Conservation (phyloP, 495 filamentous ascomycete genomes). For the Apodospora peruviana region DNA sequence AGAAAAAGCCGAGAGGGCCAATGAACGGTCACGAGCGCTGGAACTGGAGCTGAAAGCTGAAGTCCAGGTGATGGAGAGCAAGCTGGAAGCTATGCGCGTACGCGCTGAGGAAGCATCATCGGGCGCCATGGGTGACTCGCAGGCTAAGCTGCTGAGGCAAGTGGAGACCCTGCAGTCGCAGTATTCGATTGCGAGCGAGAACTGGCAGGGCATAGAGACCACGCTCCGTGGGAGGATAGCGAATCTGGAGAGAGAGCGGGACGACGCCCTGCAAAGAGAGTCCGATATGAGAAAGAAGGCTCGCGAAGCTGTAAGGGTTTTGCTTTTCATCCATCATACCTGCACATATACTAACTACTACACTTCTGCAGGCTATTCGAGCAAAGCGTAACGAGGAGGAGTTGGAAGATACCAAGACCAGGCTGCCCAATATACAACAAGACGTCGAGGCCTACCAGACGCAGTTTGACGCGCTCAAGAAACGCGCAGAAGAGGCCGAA, state of each 20-base stretch:
- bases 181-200: slow-evolving; percentile 88
- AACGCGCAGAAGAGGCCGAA: slow-evolving; percentile 59
- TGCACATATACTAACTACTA: slow-evolving; percentile 6
- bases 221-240: slow-evolving; percentile 69
- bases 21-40: slow-evolving; percentile 60
- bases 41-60: slow-evolving; percentile 82
- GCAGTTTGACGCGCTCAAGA: slow-evolving; percentile 59
- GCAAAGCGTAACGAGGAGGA: slow-evolving; percentile 77
- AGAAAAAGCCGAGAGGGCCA: slow-evolving; percentile 67
- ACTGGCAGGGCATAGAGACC: slow-evolving; percentile 93
- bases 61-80: slow-evolving; percentile 77
- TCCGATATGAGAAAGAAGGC: slow-evolving; percentile 79
- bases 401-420: slow-evolving; percentile 63
- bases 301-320: slow-evolving; percentile 65
- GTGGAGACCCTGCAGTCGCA: slow-evolving; percentile 95
- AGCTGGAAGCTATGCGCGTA: slow-evolving; percentile 79
- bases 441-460: slow-evolving; percentile 51
- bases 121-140: slow-evolving; percentile 72
- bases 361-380: slow-evolving; percentile 57
- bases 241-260: slow-evolving; percentile 79
- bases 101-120: slow-evolving; percentile 88
- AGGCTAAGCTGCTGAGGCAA: slow-evolving; percentile 86
- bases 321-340: background rate
- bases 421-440: slow-evolving; percentile 54
- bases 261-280: slow-evolving; percentile 79